A percentile compares a stretch with the other conserved stretches of the same genome.
Evolutionary conservation across 495 filamentous ascomycete species (phyloP).

Genomic region (Aspergillus nanangensis): DNA sequence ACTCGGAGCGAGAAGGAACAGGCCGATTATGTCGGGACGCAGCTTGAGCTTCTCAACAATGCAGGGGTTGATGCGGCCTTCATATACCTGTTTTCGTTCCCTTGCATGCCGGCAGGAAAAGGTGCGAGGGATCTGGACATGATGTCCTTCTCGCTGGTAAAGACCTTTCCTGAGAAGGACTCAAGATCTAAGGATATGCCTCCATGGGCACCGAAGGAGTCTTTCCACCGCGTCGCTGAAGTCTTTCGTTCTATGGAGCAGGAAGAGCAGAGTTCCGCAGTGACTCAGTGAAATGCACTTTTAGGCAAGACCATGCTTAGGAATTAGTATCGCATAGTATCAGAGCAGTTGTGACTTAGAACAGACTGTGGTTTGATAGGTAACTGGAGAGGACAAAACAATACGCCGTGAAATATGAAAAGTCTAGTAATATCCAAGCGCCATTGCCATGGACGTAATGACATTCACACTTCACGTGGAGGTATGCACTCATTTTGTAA

Average conservation of each 20-base stretch:
- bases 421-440: no score
- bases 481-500: no score
- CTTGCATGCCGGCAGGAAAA: slow-evolving; percentile 1
- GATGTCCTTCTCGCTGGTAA: slow-evolving; percentile 10
- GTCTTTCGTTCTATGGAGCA: neutral
- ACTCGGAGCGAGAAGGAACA: slow-evolving; percentile 8
- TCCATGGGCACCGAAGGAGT: slow-evolving; percentile 9
- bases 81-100: slow-evolving; percentile 6
- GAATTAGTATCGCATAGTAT: no score
- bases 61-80: slow-evolving; percentile 5
- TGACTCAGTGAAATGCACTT: no score
- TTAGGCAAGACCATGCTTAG: no score
- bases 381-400: no score
- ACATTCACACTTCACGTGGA: no score
- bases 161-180: slow-evolving; percentile 1
- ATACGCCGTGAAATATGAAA: no score
- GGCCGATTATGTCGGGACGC: slow-evolving; percentile 4
- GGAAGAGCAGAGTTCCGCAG: no score
- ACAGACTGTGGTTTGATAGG: no score
- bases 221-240: slow-evolving; percentile 2
- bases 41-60: slow-evolving; percentile 3
- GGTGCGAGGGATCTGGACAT: slow-evolving; percentile 3
- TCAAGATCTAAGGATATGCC: neutral
- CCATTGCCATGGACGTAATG: no score
- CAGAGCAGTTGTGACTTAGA: no score